Evolutionary conservation across 2,329 filamentous ascomycete species (phyloP).

Genomic region (Xylariales sp.): DNA sequence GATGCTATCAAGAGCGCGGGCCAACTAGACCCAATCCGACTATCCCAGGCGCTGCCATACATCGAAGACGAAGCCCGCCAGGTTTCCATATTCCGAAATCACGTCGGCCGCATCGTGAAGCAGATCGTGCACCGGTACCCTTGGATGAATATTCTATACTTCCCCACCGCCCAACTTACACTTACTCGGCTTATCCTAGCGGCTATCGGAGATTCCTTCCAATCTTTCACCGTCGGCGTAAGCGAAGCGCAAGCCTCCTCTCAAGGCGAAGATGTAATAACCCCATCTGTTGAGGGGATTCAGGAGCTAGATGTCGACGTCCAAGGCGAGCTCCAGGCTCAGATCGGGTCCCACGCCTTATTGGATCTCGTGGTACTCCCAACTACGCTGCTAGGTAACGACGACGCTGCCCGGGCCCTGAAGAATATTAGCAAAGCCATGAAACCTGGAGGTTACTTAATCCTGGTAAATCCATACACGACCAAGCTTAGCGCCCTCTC

Average conservation of each 20-base stretch:
- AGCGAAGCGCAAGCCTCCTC: constrained; percentile 35
- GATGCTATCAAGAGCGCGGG: constrained; percentile 47
- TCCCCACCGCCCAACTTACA: constrained; percentile 49
- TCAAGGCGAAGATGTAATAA: constrained; percentile 6
- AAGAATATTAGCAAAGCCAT: constrained; percentile 49
- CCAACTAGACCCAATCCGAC: constrained; percentile 29
- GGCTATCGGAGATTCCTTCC: constrained; percentile 50
- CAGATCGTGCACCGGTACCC: constrained; percentile 56
- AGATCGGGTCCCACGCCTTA: constrained; percentile 28
- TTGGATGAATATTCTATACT: constrained; percentile 54
- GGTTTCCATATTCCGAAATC: constrained; percentile 48
- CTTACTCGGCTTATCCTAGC: constrained; percentile 50
- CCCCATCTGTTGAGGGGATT: constrained; percentile 26
- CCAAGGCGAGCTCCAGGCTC: constrained; percentile 23
- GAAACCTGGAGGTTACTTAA: constrained; percentile 54
- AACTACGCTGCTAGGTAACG: constrained; percentile 49
- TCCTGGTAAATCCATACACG: constrained; percentile 41
- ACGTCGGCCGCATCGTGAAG: constrained; percentile 50
- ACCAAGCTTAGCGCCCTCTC: constrained; percentile 11
- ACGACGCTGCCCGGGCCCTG: constrained; percentile 39
- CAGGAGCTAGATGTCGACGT: constrained; percentile 42
- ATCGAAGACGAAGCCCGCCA: constrained; percentile 50
- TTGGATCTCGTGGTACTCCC: constrained; percentile 53
- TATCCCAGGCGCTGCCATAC: constrained; percentile 45
- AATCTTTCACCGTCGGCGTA: constrained; percentile 47